Conservation (phyloP, 257 asterid genomes). For the Salvia hispanica region DNA sequence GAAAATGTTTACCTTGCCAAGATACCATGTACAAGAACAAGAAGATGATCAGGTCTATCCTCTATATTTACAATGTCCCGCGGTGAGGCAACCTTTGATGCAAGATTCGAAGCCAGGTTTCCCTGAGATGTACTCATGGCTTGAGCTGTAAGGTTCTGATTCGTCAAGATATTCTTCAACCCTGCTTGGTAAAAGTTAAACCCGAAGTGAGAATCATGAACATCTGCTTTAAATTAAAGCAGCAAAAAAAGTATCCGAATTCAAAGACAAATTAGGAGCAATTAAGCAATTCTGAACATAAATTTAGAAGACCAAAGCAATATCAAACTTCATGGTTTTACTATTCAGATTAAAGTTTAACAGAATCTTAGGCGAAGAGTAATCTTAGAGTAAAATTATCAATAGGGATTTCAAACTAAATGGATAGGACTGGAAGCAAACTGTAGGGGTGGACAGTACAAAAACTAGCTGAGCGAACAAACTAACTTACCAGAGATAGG, state of each 20-base stretch:
- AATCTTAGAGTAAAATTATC: neutral
- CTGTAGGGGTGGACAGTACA: neutral
- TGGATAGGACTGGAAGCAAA: neutral
- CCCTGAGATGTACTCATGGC: conserved; percentile 72
- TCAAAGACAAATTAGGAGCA: neutral
- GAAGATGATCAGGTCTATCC: conserved; percentile 86
- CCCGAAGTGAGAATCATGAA: conserved; percentile 1
- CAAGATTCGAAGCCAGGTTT: conserved; percentile 44
- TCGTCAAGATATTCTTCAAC: conserved; percentile 50
- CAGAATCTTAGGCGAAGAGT: neutral
- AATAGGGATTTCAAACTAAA: neutral
- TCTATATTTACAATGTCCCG: conserved; percentile 39
- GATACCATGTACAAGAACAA: conserved; percentile 96
- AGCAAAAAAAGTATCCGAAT: neutral
- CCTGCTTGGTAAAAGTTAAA: conserved; percentile 45
- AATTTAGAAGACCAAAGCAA: neutral
- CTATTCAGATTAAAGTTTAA: neutral
- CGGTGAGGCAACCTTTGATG: conserved; percentile 47
- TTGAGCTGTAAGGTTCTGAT: conserved; percentile 53
- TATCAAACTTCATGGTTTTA: neutral
- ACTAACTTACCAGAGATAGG: neutral
- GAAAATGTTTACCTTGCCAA: conserved; percentile 62
- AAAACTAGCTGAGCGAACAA: neutral
- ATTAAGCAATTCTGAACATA: neutral
- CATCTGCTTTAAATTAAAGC: neutral